Percentiles rank a stretch among this genome's conserved stretches.
phyloP scores from a whole-genome alignment of 2,329 filamentous ascomycete genomes.

The Raffaelea albimanens region DNA sequence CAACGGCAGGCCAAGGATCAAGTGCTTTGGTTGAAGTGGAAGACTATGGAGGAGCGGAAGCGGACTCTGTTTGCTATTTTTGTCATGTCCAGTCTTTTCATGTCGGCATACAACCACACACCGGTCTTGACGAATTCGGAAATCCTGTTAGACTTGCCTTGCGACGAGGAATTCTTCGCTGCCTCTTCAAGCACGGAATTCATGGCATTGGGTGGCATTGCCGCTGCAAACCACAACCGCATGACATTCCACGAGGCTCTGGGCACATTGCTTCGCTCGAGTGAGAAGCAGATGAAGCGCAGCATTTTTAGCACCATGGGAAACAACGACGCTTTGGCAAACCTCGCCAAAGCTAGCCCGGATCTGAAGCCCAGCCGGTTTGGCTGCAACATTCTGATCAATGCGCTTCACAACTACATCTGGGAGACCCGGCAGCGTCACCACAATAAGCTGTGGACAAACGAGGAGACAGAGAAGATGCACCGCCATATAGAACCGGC shows the following conservation, averaged over 20 bases:
- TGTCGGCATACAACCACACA: conserved; percentile 86
- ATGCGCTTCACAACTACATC: conserved; percentile 93
- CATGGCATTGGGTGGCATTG: conserved; percentile 63
- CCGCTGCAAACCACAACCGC: conserved; percentile 58
- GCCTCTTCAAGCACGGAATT: conserved; percentile 79
- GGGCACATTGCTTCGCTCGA: conserved; percentile 70
- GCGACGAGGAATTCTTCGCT: conserved; percentile 83
- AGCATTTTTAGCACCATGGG: conserved; percentile 19
- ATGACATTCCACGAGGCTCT: conserved; percentile 76
- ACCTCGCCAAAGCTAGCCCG: conserved; percentile 22
- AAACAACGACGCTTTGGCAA: not conserved
- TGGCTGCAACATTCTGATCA: conserved; percentile 83
- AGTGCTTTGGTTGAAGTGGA: conserved; percentile 84
- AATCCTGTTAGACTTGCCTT: conserved; percentile 79
- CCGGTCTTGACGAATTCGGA: conserved; percentile 91
- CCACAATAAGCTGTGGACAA: conserved; percentile 80
- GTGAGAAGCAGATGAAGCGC: conserved; percentile 38
- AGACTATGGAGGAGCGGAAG: conserved; percentile 79
- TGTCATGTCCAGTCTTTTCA: conserved; percentile 79
- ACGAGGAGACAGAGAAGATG: conserved; percentile 90
- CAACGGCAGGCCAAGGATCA: conserved; percentile 39
- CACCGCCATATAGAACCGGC: conserved; percentile 91
- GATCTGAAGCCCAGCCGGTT: conserved; percentile 80
- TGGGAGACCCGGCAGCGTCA: conserved; percentile 94
- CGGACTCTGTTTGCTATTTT: conserved; percentile 88